These are phyloP conservation scores for Sporothrix dimorphospora DNA, from an alignment of 2,329 filamentous ascomycete genomes.

Conservation along the genomic window DNA sequence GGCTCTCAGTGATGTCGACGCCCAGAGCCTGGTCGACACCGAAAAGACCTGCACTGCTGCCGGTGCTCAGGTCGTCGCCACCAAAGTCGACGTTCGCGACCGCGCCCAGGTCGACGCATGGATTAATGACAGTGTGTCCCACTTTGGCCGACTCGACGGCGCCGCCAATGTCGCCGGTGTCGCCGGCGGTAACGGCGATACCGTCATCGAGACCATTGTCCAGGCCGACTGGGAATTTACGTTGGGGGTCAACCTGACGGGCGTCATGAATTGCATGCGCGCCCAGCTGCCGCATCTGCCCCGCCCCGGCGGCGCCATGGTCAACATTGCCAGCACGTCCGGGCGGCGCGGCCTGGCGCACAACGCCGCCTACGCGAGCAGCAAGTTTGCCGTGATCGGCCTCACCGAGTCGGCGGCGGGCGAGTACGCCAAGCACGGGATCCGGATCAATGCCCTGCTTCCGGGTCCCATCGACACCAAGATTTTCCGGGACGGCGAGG, in stretches of 20 bases:
- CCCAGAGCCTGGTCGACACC: background rate
- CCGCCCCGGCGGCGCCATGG: constrained; percentile 45
- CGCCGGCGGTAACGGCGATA: constrained; percentile 1
- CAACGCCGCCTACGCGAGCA: constrained; percentile 32
- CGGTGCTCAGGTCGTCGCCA: background rate
- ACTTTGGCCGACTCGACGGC: background rate
- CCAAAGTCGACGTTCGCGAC: background rate
- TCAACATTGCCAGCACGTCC: constrained; percentile 47
- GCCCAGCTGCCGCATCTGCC: constrained; percentile 39
- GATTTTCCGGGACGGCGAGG: constrained; percentile 4
- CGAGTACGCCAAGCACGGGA: constrained; percentile 27
- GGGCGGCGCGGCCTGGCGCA: constrained; percentile 42
- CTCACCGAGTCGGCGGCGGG: constrained; percentile 27
- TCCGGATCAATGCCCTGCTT: constrained; percentile 27
- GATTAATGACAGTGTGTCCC: background rate
- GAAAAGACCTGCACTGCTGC: background rate
- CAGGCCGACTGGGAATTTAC: constrained; percentile 27
- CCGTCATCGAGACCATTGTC: background rate
- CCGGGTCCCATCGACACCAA: constrained; percentile 21
- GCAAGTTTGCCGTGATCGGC: constrained; percentile 30
- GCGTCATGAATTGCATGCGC: constrained; percentile 30
- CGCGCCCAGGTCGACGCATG: background rate
- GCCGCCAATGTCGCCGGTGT: constrained; percentile 12
- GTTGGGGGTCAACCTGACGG: constrained; percentile 29
- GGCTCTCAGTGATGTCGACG: background rate